Base-by-base conservation (phyloP, 2,329 filamentous ascomycete genomes). In the Plenodomus lindquistii region DNA sequence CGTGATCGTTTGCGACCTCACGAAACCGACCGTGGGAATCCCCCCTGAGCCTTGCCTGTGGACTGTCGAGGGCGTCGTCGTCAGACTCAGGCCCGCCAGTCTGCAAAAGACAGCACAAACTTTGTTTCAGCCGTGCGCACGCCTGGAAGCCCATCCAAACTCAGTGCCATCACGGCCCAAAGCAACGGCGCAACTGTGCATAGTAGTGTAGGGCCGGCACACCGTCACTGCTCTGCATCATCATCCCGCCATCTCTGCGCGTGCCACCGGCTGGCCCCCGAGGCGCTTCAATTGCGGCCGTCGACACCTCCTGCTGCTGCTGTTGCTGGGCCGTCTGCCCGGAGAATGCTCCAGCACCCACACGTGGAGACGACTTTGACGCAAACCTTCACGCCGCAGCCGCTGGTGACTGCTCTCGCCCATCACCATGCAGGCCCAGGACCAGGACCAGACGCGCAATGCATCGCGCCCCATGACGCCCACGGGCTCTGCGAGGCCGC, bases 281-380 rank as follows among this genome's bases (percentile, higher is more conserved):
- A 44, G 42, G 42, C 36, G 36, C 38, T 37, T 42, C 52, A 43
- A 46, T 43, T 56, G 52, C 42, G 40, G 47, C 38, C 46, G 42
- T 52, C 31, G 50, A 39, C 38, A 48, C 53, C 37, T 45, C 37
- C 35, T 40, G 42, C 41, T 44, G 45, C 45, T 51, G 46, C 41
- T 44, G 45, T 44, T 51, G 46, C 52, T 45, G 22, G 52, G 41
- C 55, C 22, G 43, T 46, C 35, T 31, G 27, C 49, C 36, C 58
- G 58, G 63, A 69, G 64, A 46, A 69, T 68, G 68, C 64, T 54
- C 56, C 61, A 54, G 52, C 47, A 54, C 48, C 52, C 27, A 41
- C 47, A 43, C 41, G 40, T 57, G 56, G 56, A 48, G 51, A 56
- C 40, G 51, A 19, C 45, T 45, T 46, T 27, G 54, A 51, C 55